Percentiles rank a stretch among this genome's conserved stretches.
Evolutionary conservation across 1,139 yeast genomes (phyloP).

Genomic region (Blastobotrys persicus): DNA sequence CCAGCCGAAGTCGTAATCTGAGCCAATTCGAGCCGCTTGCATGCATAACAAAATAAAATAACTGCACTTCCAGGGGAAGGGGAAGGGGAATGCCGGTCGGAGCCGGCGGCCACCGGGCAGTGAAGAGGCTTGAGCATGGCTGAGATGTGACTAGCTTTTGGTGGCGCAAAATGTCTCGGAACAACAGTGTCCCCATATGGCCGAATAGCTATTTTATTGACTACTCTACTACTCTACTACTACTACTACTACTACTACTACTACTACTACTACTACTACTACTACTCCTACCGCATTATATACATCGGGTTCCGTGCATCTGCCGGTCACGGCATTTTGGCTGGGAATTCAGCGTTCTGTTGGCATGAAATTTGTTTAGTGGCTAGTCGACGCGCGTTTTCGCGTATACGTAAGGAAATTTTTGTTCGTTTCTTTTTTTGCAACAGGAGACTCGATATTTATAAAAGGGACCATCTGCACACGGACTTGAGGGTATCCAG

Average conservation of each 20-base stretch:
- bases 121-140: background rate
- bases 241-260: no score
- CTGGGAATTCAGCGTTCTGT: no score
- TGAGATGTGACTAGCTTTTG: background rate
- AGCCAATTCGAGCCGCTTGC: background rate
- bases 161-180: background rate
- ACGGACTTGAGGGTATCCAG: background rate
- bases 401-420: background rate
- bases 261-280: no score
- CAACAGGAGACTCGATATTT: background rate
- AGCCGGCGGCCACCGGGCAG: background rate
- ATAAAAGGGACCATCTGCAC: background rate
- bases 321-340: background rate
- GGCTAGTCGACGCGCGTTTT: background rate
- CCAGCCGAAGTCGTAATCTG: background rate
- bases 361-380: background rate
- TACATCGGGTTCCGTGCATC: no score
- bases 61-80: background rate
- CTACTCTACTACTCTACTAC: no score
- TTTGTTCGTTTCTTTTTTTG: background rate
- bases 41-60: background rate
- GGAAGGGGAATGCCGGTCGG: background rate
- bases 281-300: no score
- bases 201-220: background rate
- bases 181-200: background rate